Conservation (phyloP, 164 flowering plant species). For the Nymphaea thermarum region DNA sequence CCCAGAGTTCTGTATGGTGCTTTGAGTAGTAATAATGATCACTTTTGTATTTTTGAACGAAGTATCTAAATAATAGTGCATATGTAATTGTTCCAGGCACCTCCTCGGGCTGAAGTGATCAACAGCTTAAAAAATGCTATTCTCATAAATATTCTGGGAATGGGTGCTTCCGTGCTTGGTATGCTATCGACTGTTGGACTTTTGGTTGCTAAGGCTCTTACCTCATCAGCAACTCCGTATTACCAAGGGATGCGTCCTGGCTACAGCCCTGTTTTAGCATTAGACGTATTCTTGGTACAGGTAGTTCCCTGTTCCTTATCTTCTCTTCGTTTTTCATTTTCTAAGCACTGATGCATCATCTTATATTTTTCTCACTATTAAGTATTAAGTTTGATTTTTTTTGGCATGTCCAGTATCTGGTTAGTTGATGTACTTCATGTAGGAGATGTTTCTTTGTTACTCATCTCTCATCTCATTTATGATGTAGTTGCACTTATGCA, state of each 20-base stretch:
- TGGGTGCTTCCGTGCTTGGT: constrained; percentile 96
- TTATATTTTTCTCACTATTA: too few relatives aligned
- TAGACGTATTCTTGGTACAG: constrained; percentile 98
- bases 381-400: too few relatives aligned
- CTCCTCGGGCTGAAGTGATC: constrained; percentile 93
- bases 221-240: constrained; percentile 81
- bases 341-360: too few relatives aligned
- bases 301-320: constrained; percentile 19
- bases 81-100: constrained; percentile 44
- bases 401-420: too few relatives aligned
- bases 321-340: too few relatives aligned
- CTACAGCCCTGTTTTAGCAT: constrained; percentile 79
- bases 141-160: constrained; percentile 67
- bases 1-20: too few relatives aligned
- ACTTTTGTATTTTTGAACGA: too few relatives aligned
- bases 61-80: neutral
- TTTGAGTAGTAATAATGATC: too few relatives aligned
- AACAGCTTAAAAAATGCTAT: constrained; percentile 84
- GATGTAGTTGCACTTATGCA: too few relatives aligned
- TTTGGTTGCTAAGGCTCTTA: constrained; percentile 90
- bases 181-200: constrained; percentile 95
- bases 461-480: too few relatives aligned
- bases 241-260: constrained; percentile 79
- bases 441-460: too few relatives aligned
- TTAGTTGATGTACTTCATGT: too few relatives aligned